A percentile compares a stretch with the other conserved stretches of the same genome.
Evolutionary conservation across 371 early-diverging fungal genomes (phyloP).

Genomic region (Apophysomyces ossiformis): DNA sequence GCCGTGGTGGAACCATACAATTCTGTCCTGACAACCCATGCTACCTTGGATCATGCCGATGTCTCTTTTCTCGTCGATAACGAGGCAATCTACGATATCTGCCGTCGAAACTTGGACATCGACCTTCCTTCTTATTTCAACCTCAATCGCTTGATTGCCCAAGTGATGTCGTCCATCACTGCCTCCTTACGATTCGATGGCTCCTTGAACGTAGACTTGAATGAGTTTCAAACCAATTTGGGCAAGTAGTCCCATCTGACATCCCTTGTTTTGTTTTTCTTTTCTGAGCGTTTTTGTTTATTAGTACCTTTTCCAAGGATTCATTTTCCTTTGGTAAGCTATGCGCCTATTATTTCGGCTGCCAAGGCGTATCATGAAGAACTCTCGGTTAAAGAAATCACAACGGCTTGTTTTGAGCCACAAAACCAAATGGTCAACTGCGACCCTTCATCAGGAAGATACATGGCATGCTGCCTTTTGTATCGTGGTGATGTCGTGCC

Average conservation of each 20-base stretch:
- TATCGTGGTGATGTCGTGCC: constrained; percentile 92
- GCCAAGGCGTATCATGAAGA: constrained; percentile 92
- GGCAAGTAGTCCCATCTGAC: constrained; percentile 57
- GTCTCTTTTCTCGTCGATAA: constrained; percentile 99
- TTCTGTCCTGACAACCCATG: constrained; percentile 97
- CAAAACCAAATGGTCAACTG: constrained; percentile 96
- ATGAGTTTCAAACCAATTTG: constrained; percentile 97
- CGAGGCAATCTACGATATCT: constrained; percentile 98
- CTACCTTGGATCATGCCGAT: constrained; percentile 96
- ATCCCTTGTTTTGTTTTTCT: too few species aligned
- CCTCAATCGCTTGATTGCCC: constrained; percentile 98
- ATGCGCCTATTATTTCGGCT: constrained; percentile 89
- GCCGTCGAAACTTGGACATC: constrained; percentile 97
- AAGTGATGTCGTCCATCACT: constrained; percentile 99
- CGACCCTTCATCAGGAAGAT: constrained; percentile 91
- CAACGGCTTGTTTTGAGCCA: constrained; percentile 91
- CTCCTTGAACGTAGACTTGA: constrained; percentile 93
- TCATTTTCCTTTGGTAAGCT: constrained; percentile 93
- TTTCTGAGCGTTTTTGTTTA: too few species aligned
- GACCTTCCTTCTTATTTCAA: constrained; percentile 96
- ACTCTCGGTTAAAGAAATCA: constrained; percentile 87
- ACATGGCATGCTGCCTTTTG: constrained; percentile 92
- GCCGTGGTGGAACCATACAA: constrained; percentile 98
- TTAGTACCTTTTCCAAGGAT: constrained; percentile 95
- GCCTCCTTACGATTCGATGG: constrained; percentile 98